Conservation (phyloP, 2,329 filamentous ascomycete genomes). For the Ambrosiella beaveri region DNA sequence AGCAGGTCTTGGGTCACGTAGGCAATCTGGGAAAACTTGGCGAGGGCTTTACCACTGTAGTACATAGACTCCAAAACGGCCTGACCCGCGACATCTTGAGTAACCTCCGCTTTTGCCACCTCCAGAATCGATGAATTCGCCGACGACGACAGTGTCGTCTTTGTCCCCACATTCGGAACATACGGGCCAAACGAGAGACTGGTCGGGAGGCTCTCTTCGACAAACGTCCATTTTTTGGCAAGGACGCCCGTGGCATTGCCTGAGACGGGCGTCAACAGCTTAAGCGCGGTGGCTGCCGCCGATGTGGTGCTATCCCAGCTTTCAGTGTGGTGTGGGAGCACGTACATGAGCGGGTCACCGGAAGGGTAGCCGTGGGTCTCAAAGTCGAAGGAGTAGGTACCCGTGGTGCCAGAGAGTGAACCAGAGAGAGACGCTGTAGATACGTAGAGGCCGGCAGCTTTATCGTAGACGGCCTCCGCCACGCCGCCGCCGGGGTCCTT, state of each 20-base stretch:
- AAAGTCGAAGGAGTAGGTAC: constrained; percentile 59
- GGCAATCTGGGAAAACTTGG: constrained; percentile 56
- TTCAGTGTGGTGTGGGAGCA: constrained; percentile 67
- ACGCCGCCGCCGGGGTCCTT: constrained; percentile 41
- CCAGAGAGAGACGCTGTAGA: constrained; percentile 47
- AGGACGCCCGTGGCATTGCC: constrained; percentile 58
- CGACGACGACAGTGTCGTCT: constrained; percentile 30
- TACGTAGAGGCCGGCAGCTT: constrained; percentile 58
- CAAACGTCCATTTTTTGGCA: constrained; percentile 59
- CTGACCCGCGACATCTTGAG: constrained; percentile 56
- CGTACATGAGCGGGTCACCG: constrained; percentile 61
- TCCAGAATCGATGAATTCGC: constrained; percentile 42
- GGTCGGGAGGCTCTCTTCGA: constrained; percentile 54
- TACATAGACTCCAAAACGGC: constrained; percentile 77
- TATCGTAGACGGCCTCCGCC: constrained; percentile 56
- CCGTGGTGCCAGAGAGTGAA: constrained; percentile 36
- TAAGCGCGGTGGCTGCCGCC: constrained; percentile 36
- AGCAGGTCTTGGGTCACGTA: constrained; percentile 49
- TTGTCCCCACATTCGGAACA: constrained; percentile 35
- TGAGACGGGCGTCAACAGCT: constrained; percentile 69
- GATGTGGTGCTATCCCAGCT: constrained; percentile 47
- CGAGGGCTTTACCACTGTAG: constrained; percentile 70
- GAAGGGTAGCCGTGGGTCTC: constrained; percentile 47
- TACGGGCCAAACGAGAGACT: constrained; percentile 67
- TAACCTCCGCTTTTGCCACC: constrained; percentile 54